These are phyloP conservation scores for Rhododendron mucronatum DNA, from an alignment of 148 eudicot species.

Conservation along the genomic window DNA sequence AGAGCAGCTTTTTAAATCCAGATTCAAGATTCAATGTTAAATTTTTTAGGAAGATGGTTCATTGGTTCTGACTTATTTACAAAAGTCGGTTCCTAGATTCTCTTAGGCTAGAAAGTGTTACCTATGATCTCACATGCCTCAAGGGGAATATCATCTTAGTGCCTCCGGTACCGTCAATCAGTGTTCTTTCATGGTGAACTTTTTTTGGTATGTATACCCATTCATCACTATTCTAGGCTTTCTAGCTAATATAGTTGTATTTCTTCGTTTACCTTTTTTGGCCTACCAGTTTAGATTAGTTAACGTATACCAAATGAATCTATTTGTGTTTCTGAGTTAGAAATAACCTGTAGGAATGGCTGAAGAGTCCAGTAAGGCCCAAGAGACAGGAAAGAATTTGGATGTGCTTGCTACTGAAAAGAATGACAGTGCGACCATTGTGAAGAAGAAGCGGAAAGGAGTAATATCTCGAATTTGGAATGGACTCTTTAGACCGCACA, in stretches of 20 bases:
- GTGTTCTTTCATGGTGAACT: not conserved
- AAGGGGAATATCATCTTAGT: not conserved
- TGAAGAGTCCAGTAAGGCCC: slow-evolving; percentile 45
- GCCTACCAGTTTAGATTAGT: not conserved
- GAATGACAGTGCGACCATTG: slow-evolving; percentile 21
- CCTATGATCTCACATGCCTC: not conserved
- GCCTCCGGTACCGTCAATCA: not conserved
- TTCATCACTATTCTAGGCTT: not conserved
- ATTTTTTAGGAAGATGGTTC: not conserved
- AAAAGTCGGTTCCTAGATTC: not conserved
- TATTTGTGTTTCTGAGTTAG: not conserved
- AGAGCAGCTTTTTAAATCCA: not conserved
- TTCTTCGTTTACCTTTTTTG: not conserved
- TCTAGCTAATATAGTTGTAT: not conserved
- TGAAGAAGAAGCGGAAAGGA: slow-evolving; percentile 55
- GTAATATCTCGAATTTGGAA: slow-evolving; percentile 65
- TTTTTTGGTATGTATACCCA: not conserved
- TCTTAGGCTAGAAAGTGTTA: not conserved
- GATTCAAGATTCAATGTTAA: not conserved
- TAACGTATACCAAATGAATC: not conserved
- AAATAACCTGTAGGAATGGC: slow-evolving; percentile 46
- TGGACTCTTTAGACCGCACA: slow-evolving; percentile 44
- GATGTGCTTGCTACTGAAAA: slow-evolving; percentile 28
- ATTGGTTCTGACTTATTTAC: not conserved
- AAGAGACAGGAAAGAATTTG: slow-evolving; percentile 24